phyloP scores from a whole-genome alignment of 164 flowering plant genomes.

The Cinnamomum chago region DNA sequence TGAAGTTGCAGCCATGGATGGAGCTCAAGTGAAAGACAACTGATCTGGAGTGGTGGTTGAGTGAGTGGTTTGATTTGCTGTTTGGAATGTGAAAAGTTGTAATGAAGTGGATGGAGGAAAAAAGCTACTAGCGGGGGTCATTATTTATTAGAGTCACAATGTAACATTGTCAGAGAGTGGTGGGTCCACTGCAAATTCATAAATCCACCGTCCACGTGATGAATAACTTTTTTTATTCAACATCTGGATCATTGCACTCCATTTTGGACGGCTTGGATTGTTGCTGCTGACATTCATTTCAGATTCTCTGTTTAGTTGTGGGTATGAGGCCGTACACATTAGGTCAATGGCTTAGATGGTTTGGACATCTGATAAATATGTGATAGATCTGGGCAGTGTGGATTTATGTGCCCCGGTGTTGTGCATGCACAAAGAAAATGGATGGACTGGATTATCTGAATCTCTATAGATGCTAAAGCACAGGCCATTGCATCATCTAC shows the following conservation, averaged over 20 bases:
- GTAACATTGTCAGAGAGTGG: not conserved
- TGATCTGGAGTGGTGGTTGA: not conserved
- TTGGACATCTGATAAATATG: too few relatives aligned
- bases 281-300: too few relatives aligned
- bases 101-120: not conserved
- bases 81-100: not conserved
- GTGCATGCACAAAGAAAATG: too few relatives aligned
- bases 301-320: too few relatives aligned
- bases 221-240: too few relatives aligned
- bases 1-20: constrained; percentile 28
- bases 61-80: not conserved
- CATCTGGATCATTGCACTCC: not conserved
- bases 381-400: too few relatives aligned
- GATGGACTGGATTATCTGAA: too few relatives aligned
- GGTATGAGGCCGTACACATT: too few relatives aligned
- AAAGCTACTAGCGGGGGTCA: not conserved
- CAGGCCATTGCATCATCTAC: too few relatives aligned
- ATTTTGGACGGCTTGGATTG: not conserved
- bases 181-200: not conserved
- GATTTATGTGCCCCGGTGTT: too few relatives aligned
- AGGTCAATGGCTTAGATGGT: too few relatives aligned
- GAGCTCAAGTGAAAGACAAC: not conserved
- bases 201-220: not conserved
- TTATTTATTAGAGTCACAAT: not conserved
- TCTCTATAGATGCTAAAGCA: too few relatives aligned